A percentile compares a stretch with the other conserved stretches of the same genome.
phyloP scores from a whole-genome alignment of 371 early-diverging fungal species.

The Nematocida displodere region DNA sequence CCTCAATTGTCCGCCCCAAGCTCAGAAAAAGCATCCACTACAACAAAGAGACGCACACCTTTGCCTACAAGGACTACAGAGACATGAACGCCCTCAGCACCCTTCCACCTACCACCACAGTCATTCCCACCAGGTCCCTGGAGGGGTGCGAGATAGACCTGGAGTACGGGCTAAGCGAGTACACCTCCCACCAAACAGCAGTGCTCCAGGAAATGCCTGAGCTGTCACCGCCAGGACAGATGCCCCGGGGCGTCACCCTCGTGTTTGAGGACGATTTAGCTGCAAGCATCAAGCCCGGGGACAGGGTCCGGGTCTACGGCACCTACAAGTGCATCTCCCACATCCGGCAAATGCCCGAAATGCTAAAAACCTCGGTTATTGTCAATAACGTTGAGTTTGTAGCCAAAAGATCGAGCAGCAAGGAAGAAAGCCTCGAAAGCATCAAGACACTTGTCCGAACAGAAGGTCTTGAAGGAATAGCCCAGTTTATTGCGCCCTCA shows the following conservation, averaged over 20 bases:
- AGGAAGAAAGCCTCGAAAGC: neutral
- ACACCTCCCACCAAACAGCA: constrained; percentile 86
- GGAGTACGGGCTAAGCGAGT: constrained; percentile 85
- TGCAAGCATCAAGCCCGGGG: constrained; percentile 92
- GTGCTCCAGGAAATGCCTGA: constrained; percentile 99
- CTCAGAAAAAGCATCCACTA: constrained; percentile 85
- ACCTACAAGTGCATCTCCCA: constrained; percentile 80
- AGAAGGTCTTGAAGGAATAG: constrained; percentile 21
- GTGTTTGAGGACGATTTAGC: constrained; percentile 90
- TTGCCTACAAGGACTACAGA: constrained; percentile 77
- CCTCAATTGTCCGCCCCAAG: constrained; percentile 92
- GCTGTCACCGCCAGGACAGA: constrained; percentile 86
- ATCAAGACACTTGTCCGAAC: neutral
- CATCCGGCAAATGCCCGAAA: constrained; percentile 33
- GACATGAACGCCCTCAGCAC: constrained; percentile 71
- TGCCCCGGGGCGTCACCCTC: constrained; percentile 91
- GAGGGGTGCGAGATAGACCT: constrained; percentile 81
- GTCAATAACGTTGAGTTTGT: constrained; percentile 74
- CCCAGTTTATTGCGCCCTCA: constrained; percentile 80
- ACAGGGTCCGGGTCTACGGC: constrained; percentile 87
- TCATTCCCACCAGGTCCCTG: constrained; percentile 57
- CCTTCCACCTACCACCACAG: constrained; percentile 70
- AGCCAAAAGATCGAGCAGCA: constrained; percentile 1
- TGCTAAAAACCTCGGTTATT: constrained; percentile 74
- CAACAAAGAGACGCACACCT: constrained; percentile 73